Conservation (phyloP, 2,329 filamentous ascomycete species). For the Didymella pinodella region DNA sequence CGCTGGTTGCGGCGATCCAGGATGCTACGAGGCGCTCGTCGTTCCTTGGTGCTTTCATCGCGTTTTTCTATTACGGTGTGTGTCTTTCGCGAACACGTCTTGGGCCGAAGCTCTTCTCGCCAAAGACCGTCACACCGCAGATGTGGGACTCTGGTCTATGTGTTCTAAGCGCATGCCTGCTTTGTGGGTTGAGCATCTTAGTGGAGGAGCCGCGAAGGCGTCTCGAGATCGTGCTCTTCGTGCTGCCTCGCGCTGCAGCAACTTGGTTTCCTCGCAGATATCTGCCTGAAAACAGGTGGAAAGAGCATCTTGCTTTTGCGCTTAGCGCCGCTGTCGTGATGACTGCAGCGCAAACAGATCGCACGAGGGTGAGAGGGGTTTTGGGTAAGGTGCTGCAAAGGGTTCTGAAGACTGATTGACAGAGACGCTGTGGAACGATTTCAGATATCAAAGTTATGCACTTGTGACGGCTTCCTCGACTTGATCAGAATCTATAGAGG, state of each 20-base stretch:
- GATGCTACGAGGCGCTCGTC: constrained; percentile 75
- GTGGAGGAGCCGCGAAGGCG: constrained; percentile 71
- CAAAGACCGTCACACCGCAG: constrained; percentile 59
- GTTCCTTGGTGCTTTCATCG: constrained; percentile 80
- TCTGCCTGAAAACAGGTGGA: constrained; percentile 40
- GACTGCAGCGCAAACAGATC: constrained; percentile 39
- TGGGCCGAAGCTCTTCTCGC: constrained; percentile 73
- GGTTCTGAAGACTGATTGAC: constrained; percentile 30
- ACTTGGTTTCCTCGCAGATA: constrained; percentile 78
- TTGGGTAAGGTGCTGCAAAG: constrained; percentile 37
- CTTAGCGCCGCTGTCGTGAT: constrained; percentile 44
- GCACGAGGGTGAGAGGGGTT: constrained; percentile 39
- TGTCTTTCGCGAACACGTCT: constrained; percentile 78
- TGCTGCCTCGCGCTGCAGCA: constrained; percentile 78
- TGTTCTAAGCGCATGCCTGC: constrained; percentile 72
- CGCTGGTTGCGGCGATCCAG: constrained; percentile 60
- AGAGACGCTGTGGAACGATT: too few relatives aligned
- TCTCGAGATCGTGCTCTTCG: constrained; percentile 81
- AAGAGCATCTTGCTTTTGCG: constrained; percentile 42
- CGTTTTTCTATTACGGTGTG: constrained; percentile 84
- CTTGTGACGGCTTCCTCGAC: too few relatives aligned
- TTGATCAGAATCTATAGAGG: too few relatives aligned
- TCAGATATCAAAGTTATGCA: too few relatives aligned
- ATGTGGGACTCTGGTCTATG: constrained; percentile 72
- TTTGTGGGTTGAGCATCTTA: constrained; percentile 85